Conservation (phyloP, 345 rosid species). For the thale cress (Arabidopsis thaliana) region TAIR10.1 NC_003075.7:1166001-1166500, state of each 20-base stretch:
- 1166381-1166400: constrained; percentile 92
- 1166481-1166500: constrained; percentile 89
- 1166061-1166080: constrained; percentile 98
- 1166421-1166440: constrained; percentile 67
- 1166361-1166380: constrained; percentile 96
- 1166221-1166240: constrained; percentile 90
- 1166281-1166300: constrained; percentile 96
- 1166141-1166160: constrained; percentile 91
- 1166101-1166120: constrained; percentile 90
- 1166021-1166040: constrained; percentile 68
- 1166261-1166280: constrained; percentile 95
- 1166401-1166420: constrained; percentile 97
- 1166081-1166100: constrained; percentile 87
- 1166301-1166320: constrained; percentile 87
- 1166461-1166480: constrained; percentile 97
- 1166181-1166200: constrained; percentile 86
- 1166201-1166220: constrained; percentile 79
- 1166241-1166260: constrained; percentile 97
- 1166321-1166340: constrained; percentile 95
- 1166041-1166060: constrained; percentile 90
- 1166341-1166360: constrained; percentile 85
- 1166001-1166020: constrained; percentile 85
- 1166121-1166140: constrained; percentile 90
- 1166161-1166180: constrained; percentile 80
- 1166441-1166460: constrained; percentile 68